Evolutionary conservation across 805 yeast species (phyloP), one percentile per base, ranked within the genome.

Genomic region (Saccharomycopsis selenospora): DNA sequence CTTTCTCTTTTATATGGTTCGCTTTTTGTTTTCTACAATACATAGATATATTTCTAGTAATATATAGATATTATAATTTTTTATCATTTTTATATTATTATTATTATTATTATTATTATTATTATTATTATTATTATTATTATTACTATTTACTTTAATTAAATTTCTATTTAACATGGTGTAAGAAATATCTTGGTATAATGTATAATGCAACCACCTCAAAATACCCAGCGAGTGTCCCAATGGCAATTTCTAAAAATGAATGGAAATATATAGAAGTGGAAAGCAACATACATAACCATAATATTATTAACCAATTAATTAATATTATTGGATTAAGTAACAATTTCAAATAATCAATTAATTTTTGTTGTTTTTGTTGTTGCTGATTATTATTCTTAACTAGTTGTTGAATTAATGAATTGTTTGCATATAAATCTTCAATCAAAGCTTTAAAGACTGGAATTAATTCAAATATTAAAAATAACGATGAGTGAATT

Each of bases 231-330:
- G 49, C 51, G 10, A 44, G 10, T 11, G 48, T 38, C 3, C 55
- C 55, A 1, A 44, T 50, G 13, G 46, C 23, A 2, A 52, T 27
- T 23, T 52, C 55, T 11, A 41, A 33, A 7, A 52, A 3, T 66
- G 53, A 24, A 85, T 62, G 99, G 75, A 89, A 91, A 60, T 86
- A 84, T 13, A 85, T 71, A 50, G 85, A 75, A 1, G 99, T 91
- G 73, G 86, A 78, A 27, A 90, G 66, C 36, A 90, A 71, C 93
- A 89, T 88, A 78, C 87, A 86, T 72, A 82, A 73, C 95, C 96
- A 90, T 42, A 87, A 60, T 1, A 55, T 49, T 26, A 73, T 57
- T 18, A 80, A 57, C 0, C 55, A 60, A 1, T 68, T 24, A 3
- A 73, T 45, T 5, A 63, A 42, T 4, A 61, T 36, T 5, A 59